phyloP scores from a whole-genome alignment of 306 rosid species.

The Glycine soja region DNA sequence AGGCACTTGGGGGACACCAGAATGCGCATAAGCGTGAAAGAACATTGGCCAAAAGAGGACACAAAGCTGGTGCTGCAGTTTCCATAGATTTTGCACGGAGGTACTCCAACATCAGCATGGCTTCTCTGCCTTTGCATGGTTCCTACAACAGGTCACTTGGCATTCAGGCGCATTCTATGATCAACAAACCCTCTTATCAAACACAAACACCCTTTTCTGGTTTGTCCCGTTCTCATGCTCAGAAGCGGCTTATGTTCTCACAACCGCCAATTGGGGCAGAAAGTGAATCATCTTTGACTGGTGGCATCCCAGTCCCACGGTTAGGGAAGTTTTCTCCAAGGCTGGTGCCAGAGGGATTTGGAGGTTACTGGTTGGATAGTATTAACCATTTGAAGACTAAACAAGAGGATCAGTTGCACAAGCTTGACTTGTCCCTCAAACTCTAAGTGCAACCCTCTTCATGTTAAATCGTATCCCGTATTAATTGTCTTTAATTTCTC shows the following conservation, averaged over 20 bases:
- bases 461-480: background rate
- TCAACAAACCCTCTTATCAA: slow-evolving; percentile 67
- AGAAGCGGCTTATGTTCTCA: slow-evolving; percentile 49
- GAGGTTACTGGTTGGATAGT: slow-evolving; percentile 61
- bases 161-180: slow-evolving; percentile 75
- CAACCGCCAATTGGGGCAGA: no score
- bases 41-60: slow-evolving; percentile 75
- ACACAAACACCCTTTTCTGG: background rate
- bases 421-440: slow-evolving; percentile 95
- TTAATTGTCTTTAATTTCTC: slow-evolving; percentile 16
- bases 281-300: no score
- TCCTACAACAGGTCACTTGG: slow-evolving; percentile 17
- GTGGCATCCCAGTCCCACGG: no score
- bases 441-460: slow-evolving; percentile 56
- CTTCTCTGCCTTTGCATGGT: slow-evolving; percentile 89
- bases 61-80: slow-evolving; percentile 39
- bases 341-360: slow-evolving; percentile 45
- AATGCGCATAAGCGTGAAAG: slow-evolving; percentile 96
- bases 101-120: slow-evolving; percentile 61
- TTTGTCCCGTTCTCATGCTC: no score
- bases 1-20: slow-evolving; percentile 98
- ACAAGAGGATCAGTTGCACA: slow-evolving; percentile 69
- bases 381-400: slow-evolving; percentile 55
- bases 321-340: no score
- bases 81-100: slow-evolving; percentile 54